Base-by-base conservation (phyloP, 441 rosid genomes). In the Daphne laureola region DNA sequence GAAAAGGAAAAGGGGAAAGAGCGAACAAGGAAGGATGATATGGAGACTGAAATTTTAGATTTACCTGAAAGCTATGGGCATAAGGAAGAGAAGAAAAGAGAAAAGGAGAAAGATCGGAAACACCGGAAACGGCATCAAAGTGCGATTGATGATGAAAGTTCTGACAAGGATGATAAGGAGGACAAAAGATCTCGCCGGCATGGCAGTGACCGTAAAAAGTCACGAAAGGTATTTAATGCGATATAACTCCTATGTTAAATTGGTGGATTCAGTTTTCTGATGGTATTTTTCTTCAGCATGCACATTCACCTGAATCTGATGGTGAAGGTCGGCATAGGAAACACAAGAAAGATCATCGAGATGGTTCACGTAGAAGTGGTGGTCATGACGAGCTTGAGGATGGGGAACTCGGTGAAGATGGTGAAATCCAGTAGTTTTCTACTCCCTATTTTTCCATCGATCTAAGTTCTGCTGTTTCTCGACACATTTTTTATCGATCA, bases 111-210 rank as follows among this genome's bases (percentile, higher is more conserved):
- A 64, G 99, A 87, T n/a, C 76, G 91, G 77, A 93, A 82, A 69
- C 93, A 85, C 58, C 65, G 87, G 63, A 90, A 82, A 73, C 80
- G 87, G 25, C 96, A 88, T 75, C 89, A 80, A 26, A 86, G 75
- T 60, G 82, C 78, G 27, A 68, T 51, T 58, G 97, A 93, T 45
- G 96, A 90, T 56, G 78, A 66, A 41, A 78, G 82, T 70, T 90
- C 97, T 46, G 99, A 87, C 59, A 84, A 68, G 71, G 97, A 90
- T 62, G 97, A 93, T 56, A 85, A 70, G 51, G 94, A 85, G 67
- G 96, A 83, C 12, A 87, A 72, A 67, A 87, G 79, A 68, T 86
- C 93, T 5, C 94, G 87, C 42, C 87, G 80, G 66, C 97, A 89
- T 63, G 78, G 90, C 17, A 76, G 78, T 55, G 97, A 93, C 57